These are phyloP conservation scores for Rhododendron ovatum DNA, from an alignment of 148 eudicot species.

Conservation along the genomic window DNA sequence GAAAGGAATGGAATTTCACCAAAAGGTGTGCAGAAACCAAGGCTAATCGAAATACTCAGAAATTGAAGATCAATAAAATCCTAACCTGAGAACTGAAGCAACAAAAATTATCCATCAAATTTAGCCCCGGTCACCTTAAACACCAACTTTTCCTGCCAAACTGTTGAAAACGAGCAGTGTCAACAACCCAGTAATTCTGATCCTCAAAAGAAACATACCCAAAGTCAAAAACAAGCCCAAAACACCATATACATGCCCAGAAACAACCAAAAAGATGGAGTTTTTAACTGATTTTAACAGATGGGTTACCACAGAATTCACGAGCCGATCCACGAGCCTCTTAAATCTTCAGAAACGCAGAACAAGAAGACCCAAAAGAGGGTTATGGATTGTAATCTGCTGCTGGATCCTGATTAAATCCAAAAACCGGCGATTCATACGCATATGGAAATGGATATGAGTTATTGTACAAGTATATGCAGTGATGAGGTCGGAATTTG, in stretches of 20 bases:
- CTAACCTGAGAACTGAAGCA: slow-evolving; percentile 50
- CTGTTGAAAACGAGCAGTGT: slow-evolving; percentile 21
- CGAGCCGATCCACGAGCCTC: slow-evolving; percentile 14
- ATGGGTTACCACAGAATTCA: slow-evolving; percentile 9
- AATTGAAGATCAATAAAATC: background rate
- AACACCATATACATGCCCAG: background rate
- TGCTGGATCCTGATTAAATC: background rate
- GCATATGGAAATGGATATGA: background rate
- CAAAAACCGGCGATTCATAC: background rate
- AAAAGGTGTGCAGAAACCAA: background rate
- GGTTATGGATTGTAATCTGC: background rate
- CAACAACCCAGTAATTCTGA: slow-evolving; percentile 3
- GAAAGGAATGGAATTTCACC: background rate
- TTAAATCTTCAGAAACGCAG: background rate
- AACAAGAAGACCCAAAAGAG: background rate
- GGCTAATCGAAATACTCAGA: background rate
- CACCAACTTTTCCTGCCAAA: slow-evolving; percentile 33
- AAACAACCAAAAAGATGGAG: background rate
- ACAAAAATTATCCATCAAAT: slow-evolving; percentile 51
- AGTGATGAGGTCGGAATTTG: background rate
- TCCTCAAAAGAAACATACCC: slow-evolving; percentile 11
- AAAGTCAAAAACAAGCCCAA: background rate
- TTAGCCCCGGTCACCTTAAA: slow-evolving; percentile 35
- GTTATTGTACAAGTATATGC: background rate
- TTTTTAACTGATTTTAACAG: background rate